These are phyloP conservation scores for Bretschneidera sinensis DNA, from an alignment of 345 rosid species.

Conservation along the genomic window DNA sequence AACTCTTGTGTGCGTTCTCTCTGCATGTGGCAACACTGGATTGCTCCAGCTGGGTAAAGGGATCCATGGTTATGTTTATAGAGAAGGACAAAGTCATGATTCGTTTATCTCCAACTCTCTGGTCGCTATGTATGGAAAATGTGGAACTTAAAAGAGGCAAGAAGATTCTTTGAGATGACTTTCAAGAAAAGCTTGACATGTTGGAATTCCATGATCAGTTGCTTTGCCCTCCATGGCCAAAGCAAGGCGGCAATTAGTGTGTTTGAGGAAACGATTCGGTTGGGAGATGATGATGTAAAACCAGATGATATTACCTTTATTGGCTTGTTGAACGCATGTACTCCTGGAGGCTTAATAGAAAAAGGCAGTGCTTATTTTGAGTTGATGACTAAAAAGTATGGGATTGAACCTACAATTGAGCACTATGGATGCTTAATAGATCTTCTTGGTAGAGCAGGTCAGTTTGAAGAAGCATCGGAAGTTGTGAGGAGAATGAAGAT, in stretches of 20 bases:
- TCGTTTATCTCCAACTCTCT: constrained; percentile 55
- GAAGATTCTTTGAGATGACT: constrained; percentile 39
- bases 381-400: constrained; percentile 43
- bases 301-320: constrained; percentile 71
- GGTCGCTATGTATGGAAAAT: constrained; percentile 83
- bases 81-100: constrained; percentile 37
- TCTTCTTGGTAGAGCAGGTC: constrained; percentile 69
- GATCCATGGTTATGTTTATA: constrained; percentile 57
- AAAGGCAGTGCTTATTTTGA: constrained; percentile 54
- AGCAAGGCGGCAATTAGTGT: constrained; percentile 40
- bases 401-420: constrained; percentile 62
- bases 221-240: constrained; percentile 78
- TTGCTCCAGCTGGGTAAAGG: constrained; percentile 61
- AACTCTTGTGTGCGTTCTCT: constrained; percentile 60
- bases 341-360: constrained; percentile 70
- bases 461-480: constrained; percentile 60
- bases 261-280: constrained; percentile 62
- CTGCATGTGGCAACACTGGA: constrained; percentile 75
- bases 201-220: constrained; percentile 85
- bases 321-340: constrained; percentile 74
- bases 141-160: constrained; percentile 67
- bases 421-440: constrained; percentile 84
- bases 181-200: constrained; percentile 45
- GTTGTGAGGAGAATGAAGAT: constrained; percentile 50
- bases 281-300: constrained; percentile 15